These are phyloP conservation scores for Heimioporus sp. DNA, from an alignment of 768 basidiomycete species.

Conservation along the genomic window DNA sequence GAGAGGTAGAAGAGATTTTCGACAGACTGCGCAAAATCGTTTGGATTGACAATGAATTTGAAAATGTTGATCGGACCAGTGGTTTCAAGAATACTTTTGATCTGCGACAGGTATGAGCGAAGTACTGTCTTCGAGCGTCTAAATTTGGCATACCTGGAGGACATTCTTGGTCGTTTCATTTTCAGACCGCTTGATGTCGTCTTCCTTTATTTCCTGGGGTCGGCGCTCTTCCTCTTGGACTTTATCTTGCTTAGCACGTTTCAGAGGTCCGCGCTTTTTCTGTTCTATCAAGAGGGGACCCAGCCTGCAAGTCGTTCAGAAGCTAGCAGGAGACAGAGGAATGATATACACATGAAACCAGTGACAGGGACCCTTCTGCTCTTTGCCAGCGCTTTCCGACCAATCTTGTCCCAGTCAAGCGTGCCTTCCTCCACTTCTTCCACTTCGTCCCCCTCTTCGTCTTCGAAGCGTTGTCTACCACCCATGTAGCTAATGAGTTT, in stretches of 20 bases:
- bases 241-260: constrained; percentile 70
- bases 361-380: constrained; percentile 77
- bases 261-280: constrained; percentile 63
- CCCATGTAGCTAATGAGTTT: constrained; percentile 78
- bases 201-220: constrained; percentile 80
- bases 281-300: constrained; percentile 87
- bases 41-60: constrained; percentile 84
- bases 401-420: constrained; percentile 85
- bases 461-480: constrained; percentile 50
- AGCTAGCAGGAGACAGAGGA: not conserved
- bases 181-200: constrained; percentile 77
- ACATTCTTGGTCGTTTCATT: constrained; percentile 93
- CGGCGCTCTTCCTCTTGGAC: constrained; percentile 63
- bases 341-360: constrained; percentile 77
- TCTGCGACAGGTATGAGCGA: constrained; percentile 37
- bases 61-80: constrained; percentile 72
- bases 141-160: constrained; percentile 47
- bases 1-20: constrained; percentile 97
- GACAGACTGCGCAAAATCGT: constrained; percentile 89
- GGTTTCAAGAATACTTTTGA: constrained; percentile 56
- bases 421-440: constrained; percentile 48
- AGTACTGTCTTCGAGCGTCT: not conserved
- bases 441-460: constrained; percentile 49
- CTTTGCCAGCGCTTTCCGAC: constrained; percentile 77
- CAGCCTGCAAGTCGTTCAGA: constrained; percentile 55